Evolutionary conservation across 2,329 filamentous ascomycete species (phyloP), one percentile per base, ranked within the genome.

Genomic region (Tympanopsis confertula): DNA sequence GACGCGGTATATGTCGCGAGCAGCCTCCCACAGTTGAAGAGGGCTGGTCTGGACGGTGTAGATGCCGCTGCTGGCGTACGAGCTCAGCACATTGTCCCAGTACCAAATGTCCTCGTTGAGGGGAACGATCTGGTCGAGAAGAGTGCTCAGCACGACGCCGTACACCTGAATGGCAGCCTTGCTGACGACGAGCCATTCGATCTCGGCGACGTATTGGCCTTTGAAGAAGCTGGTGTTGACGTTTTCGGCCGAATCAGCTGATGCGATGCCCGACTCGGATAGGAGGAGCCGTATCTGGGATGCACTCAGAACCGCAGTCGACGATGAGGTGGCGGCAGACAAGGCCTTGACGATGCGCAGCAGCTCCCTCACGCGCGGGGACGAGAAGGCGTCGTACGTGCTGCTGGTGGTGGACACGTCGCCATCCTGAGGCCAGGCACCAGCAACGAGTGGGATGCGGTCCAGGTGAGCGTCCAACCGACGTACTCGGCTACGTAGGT

Each of bases 151-250:
- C 28, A 94, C 71, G 36, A 85, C 63, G 4, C 89, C 89, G 51
- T 95, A 93, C 1, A 82, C 79, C 52, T 95, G 89, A n/a, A 88
- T 77, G 0, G 88, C 85, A 4, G 88, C 88, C 57, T 96, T 98
- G 59, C 83, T 86, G 20, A 93, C 73, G 13, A 95, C 66, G 19
- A 95, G 63, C 91, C 91, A 96, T 57, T 94, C 83, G 36, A 95
- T 70, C 50, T 95, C 85, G 37, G 73, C 69, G 53, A 87, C 80
- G 50, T 85, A 82, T 14, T 65, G 61, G 40, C 50, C 65, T 46
- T 61, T 68, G 13, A 38, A 14, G 19, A 45, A 40, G 18, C 38
- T 32, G 15, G 54, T 48, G 39, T 58, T 50, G 38, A 47, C 44
- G 18, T 46, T 43, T 5, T 52, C 49, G 13, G 52, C 48, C 17